Percentiles rank a stretch among this genome's conserved stretches.
Conservation (phyloP, 176 grass and related monocot species). For the Aegilops tauschii region DNA sequence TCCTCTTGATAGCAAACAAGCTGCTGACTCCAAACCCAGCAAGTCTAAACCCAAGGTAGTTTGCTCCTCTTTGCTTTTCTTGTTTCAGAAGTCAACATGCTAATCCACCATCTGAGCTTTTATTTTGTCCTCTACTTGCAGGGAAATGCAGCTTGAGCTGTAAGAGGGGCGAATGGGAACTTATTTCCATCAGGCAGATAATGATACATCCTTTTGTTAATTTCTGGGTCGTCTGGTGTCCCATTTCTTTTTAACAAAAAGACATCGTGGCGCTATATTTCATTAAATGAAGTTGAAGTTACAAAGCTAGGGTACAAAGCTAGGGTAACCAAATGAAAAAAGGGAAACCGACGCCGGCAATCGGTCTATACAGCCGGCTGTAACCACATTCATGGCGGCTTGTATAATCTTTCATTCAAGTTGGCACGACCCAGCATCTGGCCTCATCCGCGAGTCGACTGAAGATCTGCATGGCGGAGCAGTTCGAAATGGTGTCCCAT, state of each 20-base stretch:
- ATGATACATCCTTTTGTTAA: neutral
- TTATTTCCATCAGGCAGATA: neutral
- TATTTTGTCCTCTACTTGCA: slow-evolving; percentile 13
- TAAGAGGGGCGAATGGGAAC: neutral
- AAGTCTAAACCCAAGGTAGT: slow-evolving; percentile 65
- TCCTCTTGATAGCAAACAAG: slow-evolving; percentile 45
- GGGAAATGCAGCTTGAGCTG: slow-evolving; percentile 43
- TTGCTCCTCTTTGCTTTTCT: neutral
- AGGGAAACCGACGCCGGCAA: too few species aligned
- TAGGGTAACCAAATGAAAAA: too few species aligned
- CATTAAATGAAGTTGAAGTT: too few species aligned
- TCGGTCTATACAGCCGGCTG: too few species aligned
- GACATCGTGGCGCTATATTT: too few species aligned
- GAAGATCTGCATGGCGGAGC: too few species aligned
- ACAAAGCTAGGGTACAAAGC: too few species aligned
- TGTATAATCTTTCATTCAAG: too few species aligned
- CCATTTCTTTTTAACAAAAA: neutral
- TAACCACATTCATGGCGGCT: too few species aligned
- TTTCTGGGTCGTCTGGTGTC: neutral
- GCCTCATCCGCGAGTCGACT: too few species aligned
- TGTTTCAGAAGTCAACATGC: neutral
- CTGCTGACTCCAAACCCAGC: slow-evolving; percentile 51
- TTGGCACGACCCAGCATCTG: too few species aligned
- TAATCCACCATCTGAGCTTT: neutral
- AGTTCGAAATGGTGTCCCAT: neutral